Evolutionary conservation across 2,329 filamentous ascomycete species (phyloP).

Genomic region (Tolypocladium pustulatum): DNA sequence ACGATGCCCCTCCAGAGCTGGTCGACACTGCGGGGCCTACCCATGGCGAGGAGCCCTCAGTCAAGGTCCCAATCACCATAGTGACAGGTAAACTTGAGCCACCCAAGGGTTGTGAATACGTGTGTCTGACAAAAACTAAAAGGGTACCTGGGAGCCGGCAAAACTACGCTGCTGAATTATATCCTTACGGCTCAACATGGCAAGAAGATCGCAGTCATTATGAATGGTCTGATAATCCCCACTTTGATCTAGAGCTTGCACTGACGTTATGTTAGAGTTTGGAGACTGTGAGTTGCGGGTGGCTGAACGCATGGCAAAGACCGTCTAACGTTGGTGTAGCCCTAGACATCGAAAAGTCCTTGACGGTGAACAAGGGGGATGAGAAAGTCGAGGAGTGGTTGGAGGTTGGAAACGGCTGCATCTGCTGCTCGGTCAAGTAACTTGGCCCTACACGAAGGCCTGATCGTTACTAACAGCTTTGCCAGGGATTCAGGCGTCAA

Average conservation of each 20-base stretch:
- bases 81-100: slow-evolving; percentile 53
- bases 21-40: slow-evolving; percentile 31
- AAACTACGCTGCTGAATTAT: slow-evolving; percentile 92
- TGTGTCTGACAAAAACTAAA: neutral
- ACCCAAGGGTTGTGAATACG: neutral
- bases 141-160: slow-evolving; percentile 93
- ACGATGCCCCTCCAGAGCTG: slow-evolving; percentile 57
- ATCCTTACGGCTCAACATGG: slow-evolving; percentile 91
- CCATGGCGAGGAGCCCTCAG: slow-evolving; percentile 37
- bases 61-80: slow-evolving; percentile 75
- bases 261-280: slow-evolving; percentile 47
- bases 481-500: slow-evolving; percentile 78
- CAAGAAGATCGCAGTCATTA: slow-evolving; percentile 95
- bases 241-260: neutral
- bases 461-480: neutral
- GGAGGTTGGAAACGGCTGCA: slow-evolving; percentile 90
- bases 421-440: slow-evolving; percentile 95
- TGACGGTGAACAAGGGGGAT: slow-evolving; percentile 79
- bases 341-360: slow-evolving; percentile 87
- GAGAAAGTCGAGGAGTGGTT: slow-evolving; percentile 89
- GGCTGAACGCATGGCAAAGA: slow-evolving; percentile 1
- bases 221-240: slow-evolving; percentile 54
- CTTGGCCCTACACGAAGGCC: slow-evolving; percentile 1
- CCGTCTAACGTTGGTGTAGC: slow-evolving; percentile 36
- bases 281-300: slow-evolving; percentile 64